Evolutionary conservation across 345 rosid species (phyloP), one percentile per base, ranked within the genome.

Genomic region (Brassica nigra): DNA sequence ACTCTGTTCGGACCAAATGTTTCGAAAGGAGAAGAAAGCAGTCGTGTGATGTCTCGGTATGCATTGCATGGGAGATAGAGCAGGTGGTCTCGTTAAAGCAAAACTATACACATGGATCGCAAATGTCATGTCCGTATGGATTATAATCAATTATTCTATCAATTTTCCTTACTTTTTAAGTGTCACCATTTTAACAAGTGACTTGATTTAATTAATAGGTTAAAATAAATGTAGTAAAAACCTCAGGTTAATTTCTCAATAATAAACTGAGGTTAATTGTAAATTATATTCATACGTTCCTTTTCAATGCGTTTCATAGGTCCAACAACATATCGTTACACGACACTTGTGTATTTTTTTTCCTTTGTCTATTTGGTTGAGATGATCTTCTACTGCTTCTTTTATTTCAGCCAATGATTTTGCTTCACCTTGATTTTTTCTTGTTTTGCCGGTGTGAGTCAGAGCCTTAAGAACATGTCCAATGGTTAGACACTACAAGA

Each of bases 11-110:
- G 77, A 72, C 77, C 72, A 28, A 72, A 16, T 78, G 29, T 39
- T 57, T 72, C 73, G 68, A 66, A 39, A 57, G 16, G 68, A 34
- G 39, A 34, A 31, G 39, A 4, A 34, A 34, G 39, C 39, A 78
- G 52, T 65, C 54, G 73, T 72, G 77, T 72, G 36, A 66, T 72
- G 81, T 78, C 73, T 54, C 44, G 12, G 8, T 20, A 49, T 54
- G 66, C 66, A 54, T 37, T 68, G 76, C 71, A 37, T 72, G 68
- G 72, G 68, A 39, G 52, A 72, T 72, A 65, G 66, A 78, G 81
- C 66, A 65, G 33, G 9, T 73, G 77, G 68, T 72, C 62, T 72
- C 28, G 33, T 10, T 30, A 78, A 78, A 78, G 82, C 66, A 16
- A 30, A 30, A 7, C 31, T 72, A 66, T 18, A 57, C 77, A 78